A percentile compares a stretch with the other conserved stretches of the same genome.
Evolutionary conservation across 805 yeast species (phyloP).

Genomic region (Jamesozyma hellenica): DNA sequence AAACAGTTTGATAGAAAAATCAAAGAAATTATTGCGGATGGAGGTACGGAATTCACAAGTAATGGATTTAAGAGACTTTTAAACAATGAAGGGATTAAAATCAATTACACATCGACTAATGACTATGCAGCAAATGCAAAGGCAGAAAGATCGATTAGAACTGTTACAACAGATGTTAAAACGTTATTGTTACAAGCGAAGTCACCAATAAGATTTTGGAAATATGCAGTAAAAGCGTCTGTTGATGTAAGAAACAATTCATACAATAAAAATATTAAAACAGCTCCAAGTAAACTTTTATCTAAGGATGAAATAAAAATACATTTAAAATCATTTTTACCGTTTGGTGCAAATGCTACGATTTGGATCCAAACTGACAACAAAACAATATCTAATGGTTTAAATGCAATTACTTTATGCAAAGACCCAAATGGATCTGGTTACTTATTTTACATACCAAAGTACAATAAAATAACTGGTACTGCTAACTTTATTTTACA

Average conservation of each 20-base stretch:
- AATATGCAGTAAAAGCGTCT: conserved; percentile 3
- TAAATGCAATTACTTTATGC: conserved; percentile 1
- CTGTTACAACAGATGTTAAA: conserved; percentile 1
- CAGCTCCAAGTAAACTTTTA: neutral
- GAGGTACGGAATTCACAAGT: conserved; percentile 7
- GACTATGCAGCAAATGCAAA: conserved; percentile 8
- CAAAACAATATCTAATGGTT: neutral
- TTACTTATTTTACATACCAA: conserved; percentile 5
- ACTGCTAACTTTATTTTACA: neutral
- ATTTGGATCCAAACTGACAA: neutral
- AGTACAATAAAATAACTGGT: neutral
- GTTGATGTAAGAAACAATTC: neutral
- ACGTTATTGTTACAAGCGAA: conserved; percentile 1
- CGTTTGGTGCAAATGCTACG: neutral
- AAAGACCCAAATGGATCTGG: conserved; percentile 4
- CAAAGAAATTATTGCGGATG: conserved; percentile 4
- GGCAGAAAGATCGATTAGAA: conserved; percentile 7
- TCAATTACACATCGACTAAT: conserved; percentile 1
- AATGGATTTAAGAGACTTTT: neutral
- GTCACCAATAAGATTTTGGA: conserved; percentile 3
- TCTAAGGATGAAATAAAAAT: neutral
- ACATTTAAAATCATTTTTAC: neutral
- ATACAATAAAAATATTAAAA: neutral
- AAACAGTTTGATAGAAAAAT: conserved; percentile 4
- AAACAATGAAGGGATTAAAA: conserved; percentile 1